Conservation (phyloP, 768 basidiomycete species). For the Candolleomyces eurysporus region DNA sequence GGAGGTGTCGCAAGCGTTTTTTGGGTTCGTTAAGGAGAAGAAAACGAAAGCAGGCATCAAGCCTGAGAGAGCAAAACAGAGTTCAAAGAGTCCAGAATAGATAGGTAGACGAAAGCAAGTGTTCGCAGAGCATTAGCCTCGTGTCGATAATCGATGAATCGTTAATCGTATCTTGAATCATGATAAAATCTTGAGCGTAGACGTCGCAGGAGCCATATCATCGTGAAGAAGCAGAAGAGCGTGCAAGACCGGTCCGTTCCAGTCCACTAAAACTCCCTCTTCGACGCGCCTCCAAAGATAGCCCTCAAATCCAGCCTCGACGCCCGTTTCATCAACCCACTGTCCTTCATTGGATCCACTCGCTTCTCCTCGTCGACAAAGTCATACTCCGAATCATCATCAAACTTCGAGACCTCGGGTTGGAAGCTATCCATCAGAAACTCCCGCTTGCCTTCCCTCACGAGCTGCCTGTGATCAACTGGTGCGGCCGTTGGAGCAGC, state of each 20-base stretch:
- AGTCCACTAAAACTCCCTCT: not conserved
- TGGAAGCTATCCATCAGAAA: constrained; percentile 11
- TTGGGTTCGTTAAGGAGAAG: not conserved
- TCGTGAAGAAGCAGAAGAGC: not conserved
- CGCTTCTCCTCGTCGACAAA: not conserved
- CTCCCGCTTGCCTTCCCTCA: constrained; percentile 9
- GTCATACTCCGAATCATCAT: constrained; percentile 8
- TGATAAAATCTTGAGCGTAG: not conserved
- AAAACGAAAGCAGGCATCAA: not conserved
- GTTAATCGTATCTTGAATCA: too few relatives aligned
- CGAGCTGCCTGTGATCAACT: not conserved
- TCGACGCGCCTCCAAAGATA: not conserved
- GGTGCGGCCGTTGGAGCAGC: not conserved
- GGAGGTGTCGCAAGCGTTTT: not conserved
- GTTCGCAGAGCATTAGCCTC: not conserved
- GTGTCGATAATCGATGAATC: not conserved
- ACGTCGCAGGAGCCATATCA: not conserved
- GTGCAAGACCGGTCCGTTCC: not conserved
- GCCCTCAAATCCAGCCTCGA: constrained; percentile 8
- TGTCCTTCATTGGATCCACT: not conserved
- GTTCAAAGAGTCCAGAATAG: too few relatives aligned
- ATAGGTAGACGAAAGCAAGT: too few relatives aligned
- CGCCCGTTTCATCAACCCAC: constrained; percentile 1
- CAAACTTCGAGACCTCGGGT: constrained; percentile 10
- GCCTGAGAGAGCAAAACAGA: not conserved